Evolutionary conservation across 2,329 filamentous ascomycete genomes (phyloP).

Genomic region (Sarocladium brachiariae): DNA sequence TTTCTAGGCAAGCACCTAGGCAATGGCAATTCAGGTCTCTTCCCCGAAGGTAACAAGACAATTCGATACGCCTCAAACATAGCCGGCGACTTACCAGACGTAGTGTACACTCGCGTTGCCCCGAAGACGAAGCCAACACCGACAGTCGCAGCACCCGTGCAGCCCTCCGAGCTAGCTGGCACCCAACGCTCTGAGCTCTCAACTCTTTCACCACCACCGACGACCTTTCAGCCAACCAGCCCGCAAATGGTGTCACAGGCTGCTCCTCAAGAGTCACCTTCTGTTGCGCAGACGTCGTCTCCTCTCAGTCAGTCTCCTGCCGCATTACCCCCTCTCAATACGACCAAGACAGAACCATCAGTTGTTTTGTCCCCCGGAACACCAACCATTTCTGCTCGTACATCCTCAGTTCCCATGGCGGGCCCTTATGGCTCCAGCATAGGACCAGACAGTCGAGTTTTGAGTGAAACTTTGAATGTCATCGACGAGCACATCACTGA

Average conservation of each 20-base stretch:
- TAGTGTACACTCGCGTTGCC: constrained; percentile 56
- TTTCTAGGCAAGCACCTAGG: constrained; percentile 69
- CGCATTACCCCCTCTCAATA: constrained; percentile 32
- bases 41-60: constrained; percentile 70
- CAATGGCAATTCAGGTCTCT: constrained; percentile 69
- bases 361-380: constrained; percentile 4
- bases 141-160: constrained; percentile 15
- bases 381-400: not conserved
- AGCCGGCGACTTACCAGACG: constrained; percentile 8
- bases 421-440: constrained; percentile 1
- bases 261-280: constrained; percentile 25
- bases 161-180: constrained; percentile 18
- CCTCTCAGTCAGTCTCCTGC: constrained; percentile 17
- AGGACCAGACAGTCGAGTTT: constrained; percentile 60
- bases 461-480: constrained; percentile 91
- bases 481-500: constrained; percentile 97
- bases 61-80: not conserved
- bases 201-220: not conserved
- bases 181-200: constrained; percentile 3
- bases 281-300: constrained; percentile 22
- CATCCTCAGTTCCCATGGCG: not conserved
- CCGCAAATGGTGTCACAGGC: constrained; percentile 23
- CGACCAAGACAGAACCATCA: constrained; percentile 28
- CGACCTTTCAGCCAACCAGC: not conserved
- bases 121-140: constrained; percentile 34